These are phyloP conservation scores for Penicillium arizonense DNA, from an alignment of 495 filamentous ascomycete genomes.

Conservation along the genomic window DNA sequence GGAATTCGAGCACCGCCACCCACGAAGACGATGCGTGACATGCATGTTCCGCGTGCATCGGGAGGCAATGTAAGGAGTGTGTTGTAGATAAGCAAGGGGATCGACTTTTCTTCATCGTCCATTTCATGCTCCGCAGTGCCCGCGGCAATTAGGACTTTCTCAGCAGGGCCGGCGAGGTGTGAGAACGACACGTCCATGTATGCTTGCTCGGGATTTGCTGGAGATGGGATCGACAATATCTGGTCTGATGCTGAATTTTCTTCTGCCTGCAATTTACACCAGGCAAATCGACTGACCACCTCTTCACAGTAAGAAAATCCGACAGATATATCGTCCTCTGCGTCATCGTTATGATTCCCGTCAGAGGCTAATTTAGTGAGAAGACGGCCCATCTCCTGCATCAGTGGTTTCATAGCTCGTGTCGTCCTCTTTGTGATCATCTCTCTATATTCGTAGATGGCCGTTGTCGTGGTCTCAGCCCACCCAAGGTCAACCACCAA, in stretches of 20 bases:
- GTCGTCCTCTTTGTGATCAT: constrained; percentile 64
- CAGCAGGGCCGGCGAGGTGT: constrained; percentile 68
- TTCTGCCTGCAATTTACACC: constrained; percentile 57
- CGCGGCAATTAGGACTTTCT: constrained; percentile 67
- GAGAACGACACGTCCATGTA: constrained; percentile 61
- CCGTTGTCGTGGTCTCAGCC: constrained; percentile 79
- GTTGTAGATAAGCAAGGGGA: constrained; percentile 72
- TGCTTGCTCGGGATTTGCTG: constrained; percentile 35
- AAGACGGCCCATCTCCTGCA: constrained; percentile 65
- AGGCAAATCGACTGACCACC: constrained; percentile 66
- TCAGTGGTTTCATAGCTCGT: constrained; percentile 68
- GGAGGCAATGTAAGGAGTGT: constrained; percentile 72
- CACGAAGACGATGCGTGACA: constrained; percentile 86
- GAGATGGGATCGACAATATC: constrained; percentile 43
- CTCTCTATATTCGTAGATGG: constrained; percentile 86
- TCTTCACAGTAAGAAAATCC: constrained; percentile 80
- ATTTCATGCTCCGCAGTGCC: constrained; percentile 53
- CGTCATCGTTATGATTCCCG: constrained; percentile 8
- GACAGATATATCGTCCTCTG: constrained; percentile 35
- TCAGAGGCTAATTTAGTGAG: constrained; percentile 43
- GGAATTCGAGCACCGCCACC: constrained; percentile 79
- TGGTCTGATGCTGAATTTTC: neutral
- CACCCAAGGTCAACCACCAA: constrained; percentile 89
- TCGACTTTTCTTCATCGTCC: constrained; percentile 81
- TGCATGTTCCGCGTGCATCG: constrained; percentile 79